Conservation (phyloP, 495 filamentous ascomycete genomes). For the Aspergillus panamensis region DNA sequence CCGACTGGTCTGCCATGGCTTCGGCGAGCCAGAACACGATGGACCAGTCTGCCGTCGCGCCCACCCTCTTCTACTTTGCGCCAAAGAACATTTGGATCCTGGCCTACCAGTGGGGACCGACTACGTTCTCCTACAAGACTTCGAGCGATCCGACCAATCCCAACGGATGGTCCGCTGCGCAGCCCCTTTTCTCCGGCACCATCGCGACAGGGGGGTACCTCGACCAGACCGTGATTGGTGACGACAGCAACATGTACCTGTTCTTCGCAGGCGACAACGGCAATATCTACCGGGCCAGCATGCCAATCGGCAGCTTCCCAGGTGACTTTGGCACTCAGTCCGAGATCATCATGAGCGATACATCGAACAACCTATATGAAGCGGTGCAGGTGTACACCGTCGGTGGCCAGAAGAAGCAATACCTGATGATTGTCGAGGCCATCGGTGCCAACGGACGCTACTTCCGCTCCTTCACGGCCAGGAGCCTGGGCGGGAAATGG, state of each 20-base stretch:
- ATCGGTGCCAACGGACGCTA: slow-evolving; percentile 56
- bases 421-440: slow-evolving; percentile 63
- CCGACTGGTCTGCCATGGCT: slow-evolving; percentile 53
- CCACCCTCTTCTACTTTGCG: slow-evolving; percentile 58
- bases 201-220: slow-evolving; percentile 53
- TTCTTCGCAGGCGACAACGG: slow-evolving; percentile 67
- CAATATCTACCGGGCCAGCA: slow-evolving; percentile 58
- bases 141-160: slow-evolving; percentile 53
- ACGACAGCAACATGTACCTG: slow-evolving; percentile 55
- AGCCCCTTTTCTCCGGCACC: slow-evolving; percentile 53
- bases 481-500: slow-evolving; percentile 51
- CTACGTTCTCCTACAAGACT: slow-evolving; percentile 56
- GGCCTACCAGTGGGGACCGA: slow-evolving; percentile 58
- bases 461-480: slow-evolving; percentile 62
- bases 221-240: slow-evolving; percentile 60
- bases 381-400: slow-evolving; percentile 63
- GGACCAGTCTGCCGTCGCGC: slow-evolving; percentile 50
- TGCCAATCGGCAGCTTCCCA: slow-evolving; percentile 58
- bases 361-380: slow-evolving; percentile 56
- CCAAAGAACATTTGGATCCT: slow-evolving; percentile 60
- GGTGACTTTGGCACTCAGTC: slow-evolving; percentile 51
- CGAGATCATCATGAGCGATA: slow-evolving; percentile 48
- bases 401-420: slow-evolving; percentile 46
- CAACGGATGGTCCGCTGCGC: slow-evolving; percentile 51
- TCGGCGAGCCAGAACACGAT: slow-evolving; percentile 51